These are phyloP conservation scores for Zopfia rhizophila DNA, from an alignment of 2,329 filamentous ascomycete species.

Conservation along the genomic window DNA sequence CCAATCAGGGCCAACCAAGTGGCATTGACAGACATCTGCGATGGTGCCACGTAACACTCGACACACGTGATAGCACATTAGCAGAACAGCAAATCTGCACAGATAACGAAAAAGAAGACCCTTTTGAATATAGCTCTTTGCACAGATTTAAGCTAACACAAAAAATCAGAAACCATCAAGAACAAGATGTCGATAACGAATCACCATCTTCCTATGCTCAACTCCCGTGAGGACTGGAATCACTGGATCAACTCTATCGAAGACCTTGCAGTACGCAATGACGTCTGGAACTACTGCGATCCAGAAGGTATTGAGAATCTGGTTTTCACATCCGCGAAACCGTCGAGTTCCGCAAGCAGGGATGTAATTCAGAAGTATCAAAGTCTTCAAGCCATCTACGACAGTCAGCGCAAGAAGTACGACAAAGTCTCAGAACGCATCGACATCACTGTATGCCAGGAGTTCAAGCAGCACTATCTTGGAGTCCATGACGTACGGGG, in stretches of 20 bases:
- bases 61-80: too few relatives aligned
- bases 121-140: too few relatives aligned
- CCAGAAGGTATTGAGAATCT: conserved; percentile 17
- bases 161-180: background rate
- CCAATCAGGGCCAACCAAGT: too few relatives aligned
- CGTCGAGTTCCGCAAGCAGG: conserved; percentile 18
- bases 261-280: conserved; percentile 16
- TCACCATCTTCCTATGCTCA: conserved; percentile 13
- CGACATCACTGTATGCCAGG: conserved; percentile 6
- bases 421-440: conserved; percentile 12
- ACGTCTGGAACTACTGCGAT: conserved; percentile 21
- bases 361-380: conserved; percentile 20
- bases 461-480: conserved; percentile 1
- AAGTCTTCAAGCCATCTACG: conserved; percentile 12
- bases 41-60: too few relatives aligned
- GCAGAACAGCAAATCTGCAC: too few relatives aligned
- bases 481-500: background rate
- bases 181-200: conserved; percentile 10
- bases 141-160: background rate
- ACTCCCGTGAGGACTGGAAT: conserved; percentile 13
- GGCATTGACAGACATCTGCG: too few relatives aligned
- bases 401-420: conserved; percentile 8
- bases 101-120: too few relatives aligned
- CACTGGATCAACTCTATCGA: conserved; percentile 19
- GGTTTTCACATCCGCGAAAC: conserved; percentile 13